These are phyloP conservation scores for Chrysanthemum lavandulifolium DNA, from an alignment of 129 eudicot genomes.

Conservation along the genomic window DNA sequence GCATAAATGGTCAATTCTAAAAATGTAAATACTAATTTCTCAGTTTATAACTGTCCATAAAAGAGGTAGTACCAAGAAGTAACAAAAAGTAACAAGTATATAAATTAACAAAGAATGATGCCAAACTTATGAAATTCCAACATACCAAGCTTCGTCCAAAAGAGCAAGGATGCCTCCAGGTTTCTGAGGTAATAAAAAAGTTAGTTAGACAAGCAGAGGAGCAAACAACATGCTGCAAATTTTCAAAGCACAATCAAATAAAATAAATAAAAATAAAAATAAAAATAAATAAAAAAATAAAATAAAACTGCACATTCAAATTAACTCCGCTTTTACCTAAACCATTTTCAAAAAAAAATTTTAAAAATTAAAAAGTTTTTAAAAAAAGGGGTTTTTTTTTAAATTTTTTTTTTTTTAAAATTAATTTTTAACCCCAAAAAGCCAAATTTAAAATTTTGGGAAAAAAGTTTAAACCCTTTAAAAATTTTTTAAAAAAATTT, in stretches of 20 bases:
- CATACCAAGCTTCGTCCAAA: constrained; percentile 95
- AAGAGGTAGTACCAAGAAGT: constrained; percentile 10
- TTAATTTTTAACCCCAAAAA: too few relatives aligned
- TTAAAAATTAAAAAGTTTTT: too few relatives aligned
- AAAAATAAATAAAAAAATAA: too few relatives aligned
- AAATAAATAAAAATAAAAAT: neutral
- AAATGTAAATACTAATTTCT: neutral
- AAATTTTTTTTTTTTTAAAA: too few relatives aligned
- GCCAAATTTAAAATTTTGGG: too few relatives aligned
- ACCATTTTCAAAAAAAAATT: too few relatives aligned
- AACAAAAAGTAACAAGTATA: constrained; percentile 1
- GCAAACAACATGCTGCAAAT: neutral
- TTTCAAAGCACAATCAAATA: constrained; percentile 7
- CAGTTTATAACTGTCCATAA: neutral
- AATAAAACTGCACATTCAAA: neutral
- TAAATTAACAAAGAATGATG: neutral
- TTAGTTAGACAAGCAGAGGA: constrained; percentile 25
- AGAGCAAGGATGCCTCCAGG: constrained; percentile 96
- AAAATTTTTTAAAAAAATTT: too few relatives aligned
- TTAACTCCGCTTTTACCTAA: neutral
- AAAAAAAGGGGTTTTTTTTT: too few relatives aligned
- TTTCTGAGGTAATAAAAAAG: constrained; percentile 52
- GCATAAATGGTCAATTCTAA: constrained; percentile 21
- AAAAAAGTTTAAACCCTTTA: too few relatives aligned
- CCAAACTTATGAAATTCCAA: constrained; percentile 9